phyloP scores from a whole-genome alignment of 345 rosid species.

The Chamaenerion angustifolium region DNA sequence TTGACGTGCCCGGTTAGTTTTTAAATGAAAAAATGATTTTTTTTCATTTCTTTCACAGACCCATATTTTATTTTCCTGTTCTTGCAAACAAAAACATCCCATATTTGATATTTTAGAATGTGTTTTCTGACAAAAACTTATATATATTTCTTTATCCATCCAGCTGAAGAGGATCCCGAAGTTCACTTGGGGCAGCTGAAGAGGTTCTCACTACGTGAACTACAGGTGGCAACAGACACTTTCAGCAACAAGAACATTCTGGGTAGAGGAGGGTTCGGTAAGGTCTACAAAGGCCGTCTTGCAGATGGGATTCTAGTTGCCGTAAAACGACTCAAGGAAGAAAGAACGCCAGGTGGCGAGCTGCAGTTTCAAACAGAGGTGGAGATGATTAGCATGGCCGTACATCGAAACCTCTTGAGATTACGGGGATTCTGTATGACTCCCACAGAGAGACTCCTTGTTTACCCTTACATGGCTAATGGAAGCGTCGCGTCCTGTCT shows the following conservation, averaged over 20 bases:
- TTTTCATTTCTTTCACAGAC: too few species aligned
- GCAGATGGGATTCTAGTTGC: conserved; percentile 91
- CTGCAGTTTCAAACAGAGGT: conserved; percentile 98
- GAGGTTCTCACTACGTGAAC: conserved; percentile 83
- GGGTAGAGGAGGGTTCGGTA: conserved; percentile 98
- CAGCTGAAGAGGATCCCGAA: conserved; percentile 99
- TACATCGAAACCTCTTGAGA: conserved; percentile 85
- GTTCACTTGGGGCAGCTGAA: conserved; percentile 98
- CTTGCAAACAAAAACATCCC: too few species aligned
- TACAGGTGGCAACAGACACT: conserved; percentile 88
- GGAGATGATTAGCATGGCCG: conserved; percentile 99
- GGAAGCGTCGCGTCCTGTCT: conserved; percentile 99
- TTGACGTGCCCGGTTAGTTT: conserved; percentile 84
- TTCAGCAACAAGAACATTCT: conserved; percentile 87
- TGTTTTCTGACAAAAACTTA: too few species aligned
- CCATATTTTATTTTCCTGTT: too few species aligned
- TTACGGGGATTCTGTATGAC: conserved; percentile 96
- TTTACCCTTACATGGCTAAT: conserved; percentile 97
- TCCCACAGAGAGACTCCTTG: conserved; percentile 84
- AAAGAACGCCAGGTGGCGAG: conserved; percentile 96
- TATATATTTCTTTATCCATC: conserved; percentile 9
- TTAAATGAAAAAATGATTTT: neutral
- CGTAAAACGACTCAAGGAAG: conserved; percentile 92
- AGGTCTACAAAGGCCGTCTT: conserved; percentile 87
- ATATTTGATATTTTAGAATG: too few species aligned